Percentiles rank a stretch among this genome's conserved stretches.
Evolutionary conservation across 345 rosid species (phyloP).

Genomic region (Populus pruinosa): DNA sequence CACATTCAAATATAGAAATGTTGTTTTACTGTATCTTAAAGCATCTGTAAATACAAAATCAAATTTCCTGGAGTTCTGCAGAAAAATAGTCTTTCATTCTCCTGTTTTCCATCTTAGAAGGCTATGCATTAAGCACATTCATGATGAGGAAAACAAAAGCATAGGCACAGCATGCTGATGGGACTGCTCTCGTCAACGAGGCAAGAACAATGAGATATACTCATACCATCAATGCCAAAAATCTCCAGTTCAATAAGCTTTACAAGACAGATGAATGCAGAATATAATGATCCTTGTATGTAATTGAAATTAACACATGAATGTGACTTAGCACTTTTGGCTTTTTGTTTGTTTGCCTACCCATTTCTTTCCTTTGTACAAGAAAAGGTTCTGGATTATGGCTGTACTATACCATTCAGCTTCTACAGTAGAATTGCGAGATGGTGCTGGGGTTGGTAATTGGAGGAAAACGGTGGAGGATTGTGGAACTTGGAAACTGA

Average conservation of each 20-base stretch:
- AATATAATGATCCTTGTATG: not conserved
- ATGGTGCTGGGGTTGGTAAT: conserved; percentile 23
- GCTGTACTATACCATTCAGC: conserved; percentile 12
- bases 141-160: not conserved
- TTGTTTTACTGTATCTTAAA: no score
- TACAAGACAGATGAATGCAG: not conserved
- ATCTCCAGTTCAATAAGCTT: not conserved
- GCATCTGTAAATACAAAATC: not conserved
- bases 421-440: conserved; percentile 32
- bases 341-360: conserved; percentile 3
- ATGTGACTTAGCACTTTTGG: not conserved
- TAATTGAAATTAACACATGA: not conserved
- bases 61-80: not conserved
- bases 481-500: conserved; percentile 17
- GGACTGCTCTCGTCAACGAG: not conserved
- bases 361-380: not conserved
- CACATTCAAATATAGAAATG: not conserved
- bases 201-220: not conserved
- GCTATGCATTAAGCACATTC: not conserved
- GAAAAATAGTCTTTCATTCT: no score
- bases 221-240: not conserved
- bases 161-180: not conserved
- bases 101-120: not conserved
- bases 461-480: conserved; percentile 17
- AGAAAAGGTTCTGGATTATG: not conserved